Evolutionary conservation across 495 filamentous ascomycete genomes (phyloP), one percentile per base, ranked within the genome.

Genomic region (Beverwykella pulmonaria): DNA sequence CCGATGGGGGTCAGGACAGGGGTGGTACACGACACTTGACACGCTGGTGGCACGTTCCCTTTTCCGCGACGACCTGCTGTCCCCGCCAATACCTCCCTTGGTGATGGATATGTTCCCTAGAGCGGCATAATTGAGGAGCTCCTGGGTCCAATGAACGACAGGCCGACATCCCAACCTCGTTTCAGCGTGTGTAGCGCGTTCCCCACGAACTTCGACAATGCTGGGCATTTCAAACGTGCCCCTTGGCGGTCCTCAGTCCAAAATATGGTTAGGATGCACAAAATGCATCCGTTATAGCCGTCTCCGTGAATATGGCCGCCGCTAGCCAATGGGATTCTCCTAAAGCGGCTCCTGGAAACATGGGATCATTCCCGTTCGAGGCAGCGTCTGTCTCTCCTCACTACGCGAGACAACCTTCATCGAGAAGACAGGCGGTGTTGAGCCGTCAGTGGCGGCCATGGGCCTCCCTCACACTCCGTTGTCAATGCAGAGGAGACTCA

Each of bases 371-470:
- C 25, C 60, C 60, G 60, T 47, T 25, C 44, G 53, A 63, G 30
- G 60, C 60, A 63, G 36, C 25, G 50, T 26, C 19, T 47, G 60
- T 63, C 60, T 55, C 60, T 36, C 50, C 53, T 63, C 22, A n/a
- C 8, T 17, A 61, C 34, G 22, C 59, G 57, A 61, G 59, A 61
- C 60, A 29, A 2, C 17, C 26, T 39, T 5, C 25, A 32, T 29
- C 12, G 27, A 27, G 34, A 32, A 46, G 22, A 10, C 15, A 48
- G n/a, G 22, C n/a, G 32, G 25, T 8, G 30, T 20, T 17, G 41
- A 46, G 12, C 27, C 46, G 41, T 34, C 22, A 19, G 50, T 55
- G 60, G 60, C 29, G 41, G 32, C 50, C 49, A 36, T 47, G 34
- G 60, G 22, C 15, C 17, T 53, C 27, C 29, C 19, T 61, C 17